A percentile compares a stretch with the other conserved stretches of the same genome.
phyloP scores from a whole-genome alignment of 2,329 filamentous ascomycete genomes.

The Phyllosticta capitalensis region DNA sequence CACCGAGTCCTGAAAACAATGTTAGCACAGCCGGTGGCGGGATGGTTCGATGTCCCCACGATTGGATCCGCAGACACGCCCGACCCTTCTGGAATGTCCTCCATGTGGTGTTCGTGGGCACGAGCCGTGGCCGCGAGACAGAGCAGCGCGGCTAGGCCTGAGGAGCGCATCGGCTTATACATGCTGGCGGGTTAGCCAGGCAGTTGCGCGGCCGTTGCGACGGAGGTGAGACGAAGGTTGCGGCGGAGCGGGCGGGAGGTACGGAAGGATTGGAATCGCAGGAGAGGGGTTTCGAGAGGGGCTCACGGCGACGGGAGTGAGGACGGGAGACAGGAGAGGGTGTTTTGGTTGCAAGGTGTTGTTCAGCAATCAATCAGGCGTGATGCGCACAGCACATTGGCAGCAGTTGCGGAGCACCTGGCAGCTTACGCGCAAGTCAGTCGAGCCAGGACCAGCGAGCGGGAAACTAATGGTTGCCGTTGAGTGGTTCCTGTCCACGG shows the following conservation, averaged over 20 bases:
- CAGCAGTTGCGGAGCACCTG: neutral
- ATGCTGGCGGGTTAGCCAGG: constrained; percentile 2
- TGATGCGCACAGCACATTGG: neutral
- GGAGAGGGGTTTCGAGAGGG: neutral
- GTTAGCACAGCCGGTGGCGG: constrained; percentile 13
- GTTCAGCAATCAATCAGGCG: neutral
- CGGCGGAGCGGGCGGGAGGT: neutral
- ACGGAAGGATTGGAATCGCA: neutral
- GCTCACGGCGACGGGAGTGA: neutral
- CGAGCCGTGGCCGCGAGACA: constrained; percentile 29
- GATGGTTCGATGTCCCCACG: constrained; percentile 14
- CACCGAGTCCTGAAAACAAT: constrained; percentile 52
- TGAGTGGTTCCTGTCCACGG: neutral
- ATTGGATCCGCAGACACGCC: constrained; percentile 28
- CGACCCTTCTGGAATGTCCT: constrained; percentile 30
- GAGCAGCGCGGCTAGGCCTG: constrained; percentile 15
- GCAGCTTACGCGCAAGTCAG: neutral
- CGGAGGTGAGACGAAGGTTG: constrained; percentile 4
- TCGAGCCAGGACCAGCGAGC: neutral
- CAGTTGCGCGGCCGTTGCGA: constrained; percentile 6
- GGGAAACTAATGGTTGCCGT: neutral
- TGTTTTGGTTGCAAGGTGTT: neutral
- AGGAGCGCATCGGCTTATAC: constrained; percentile 8
- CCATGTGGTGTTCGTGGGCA: constrained; percentile 33
- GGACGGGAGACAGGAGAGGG: neutral